Evolutionary conservation across 768 basidiomycete species (phyloP).

Genomic region (Mycena rebaudengoi): DNA sequence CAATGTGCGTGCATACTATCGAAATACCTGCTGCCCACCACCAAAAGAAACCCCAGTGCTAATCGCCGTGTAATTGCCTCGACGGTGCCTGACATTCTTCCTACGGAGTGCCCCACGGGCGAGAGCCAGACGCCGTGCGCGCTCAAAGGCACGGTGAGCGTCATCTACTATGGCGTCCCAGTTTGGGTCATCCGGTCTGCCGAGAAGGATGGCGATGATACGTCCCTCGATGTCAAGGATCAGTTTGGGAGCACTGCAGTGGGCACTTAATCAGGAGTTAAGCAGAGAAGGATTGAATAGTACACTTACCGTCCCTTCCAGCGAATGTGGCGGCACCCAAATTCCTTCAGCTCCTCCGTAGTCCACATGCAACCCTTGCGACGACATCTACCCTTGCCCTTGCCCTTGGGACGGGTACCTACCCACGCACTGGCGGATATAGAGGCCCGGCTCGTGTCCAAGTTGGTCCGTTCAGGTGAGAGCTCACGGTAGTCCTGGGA

Average conservation of each 20-base stretch:
- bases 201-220: conserved; percentile 1
- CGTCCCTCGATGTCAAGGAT: not conserved
- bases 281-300: too few species aligned
- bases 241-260: not conserved
- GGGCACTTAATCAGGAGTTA: not conserved
- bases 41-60: not conserved
- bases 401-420: not conserved
- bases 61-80: not conserved
- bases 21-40: conserved; percentile 4
- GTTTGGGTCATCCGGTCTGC: not conserved
- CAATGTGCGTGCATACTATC: too few species aligned
- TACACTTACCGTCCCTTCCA: conserved; percentile 3
- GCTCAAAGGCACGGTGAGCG: not conserved
- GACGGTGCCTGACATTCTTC: not conserved
- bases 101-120: not conserved
- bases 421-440: not conserved
- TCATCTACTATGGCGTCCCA: not conserved
- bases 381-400: not conserved
- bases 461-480: not conserved
- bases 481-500: not conserved
- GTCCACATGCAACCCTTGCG: not conserved
- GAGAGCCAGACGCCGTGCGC: not conserved
- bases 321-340: not conserved
- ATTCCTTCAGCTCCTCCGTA: not conserved
- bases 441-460: not conserved